Conservation (phyloP, 768 basidiomycete genomes). For the Pisolithus marmoratus region DNA sequence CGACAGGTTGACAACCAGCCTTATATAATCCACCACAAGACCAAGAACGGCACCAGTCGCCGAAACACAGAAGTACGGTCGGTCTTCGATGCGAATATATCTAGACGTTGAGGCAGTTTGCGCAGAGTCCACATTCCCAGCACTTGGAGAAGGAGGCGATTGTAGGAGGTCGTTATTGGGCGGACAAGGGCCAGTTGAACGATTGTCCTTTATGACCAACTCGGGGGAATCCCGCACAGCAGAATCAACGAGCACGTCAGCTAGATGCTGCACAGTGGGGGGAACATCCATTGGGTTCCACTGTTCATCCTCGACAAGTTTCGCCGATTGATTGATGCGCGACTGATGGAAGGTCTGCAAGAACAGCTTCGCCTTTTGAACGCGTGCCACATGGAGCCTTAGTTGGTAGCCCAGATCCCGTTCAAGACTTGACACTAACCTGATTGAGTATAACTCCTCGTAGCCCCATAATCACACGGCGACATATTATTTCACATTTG, state of each 20-base stretch:
- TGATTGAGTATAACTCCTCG: constrained; percentile 83
- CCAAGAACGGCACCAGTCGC: constrained; percentile 74
- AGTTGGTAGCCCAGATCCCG: background rate
- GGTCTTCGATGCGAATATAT: constrained; percentile 74
- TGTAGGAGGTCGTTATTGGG: constrained; percentile 14
- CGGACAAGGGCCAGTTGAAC: background rate
- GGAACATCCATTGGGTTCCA: constrained; percentile 81
- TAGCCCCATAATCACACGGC: constrained; percentile 89
- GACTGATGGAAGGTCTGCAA: constrained; percentile 81
- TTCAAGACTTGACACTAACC: constrained; percentile 33
- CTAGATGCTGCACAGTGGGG: constrained; percentile 57
- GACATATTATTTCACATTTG: constrained; percentile 76
- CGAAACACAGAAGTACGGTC: constrained; percentile 76
- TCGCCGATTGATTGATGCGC: constrained; percentile 74
- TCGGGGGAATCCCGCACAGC: constrained; percentile 80
- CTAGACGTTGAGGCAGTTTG: constrained; percentile 37
- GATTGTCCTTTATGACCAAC: constrained; percentile 37
- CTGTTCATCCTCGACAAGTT: constrained; percentile 91
- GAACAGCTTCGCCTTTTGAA: constrained; percentile 73
- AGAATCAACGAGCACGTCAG: constrained; percentile 69
- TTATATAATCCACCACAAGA: constrained; percentile 80
- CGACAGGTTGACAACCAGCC: constrained; percentile 80
- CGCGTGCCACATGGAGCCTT: constrained; percentile 3
- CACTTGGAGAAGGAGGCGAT: constrained; percentile 16
- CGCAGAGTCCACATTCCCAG: constrained; percentile 16